Evolutionary conservation across 1,284 basidiomycete genomes (phyloP), one percentile per base, ranked within the genome.

Genomic region (Papiliotrema terrestris): DNA sequence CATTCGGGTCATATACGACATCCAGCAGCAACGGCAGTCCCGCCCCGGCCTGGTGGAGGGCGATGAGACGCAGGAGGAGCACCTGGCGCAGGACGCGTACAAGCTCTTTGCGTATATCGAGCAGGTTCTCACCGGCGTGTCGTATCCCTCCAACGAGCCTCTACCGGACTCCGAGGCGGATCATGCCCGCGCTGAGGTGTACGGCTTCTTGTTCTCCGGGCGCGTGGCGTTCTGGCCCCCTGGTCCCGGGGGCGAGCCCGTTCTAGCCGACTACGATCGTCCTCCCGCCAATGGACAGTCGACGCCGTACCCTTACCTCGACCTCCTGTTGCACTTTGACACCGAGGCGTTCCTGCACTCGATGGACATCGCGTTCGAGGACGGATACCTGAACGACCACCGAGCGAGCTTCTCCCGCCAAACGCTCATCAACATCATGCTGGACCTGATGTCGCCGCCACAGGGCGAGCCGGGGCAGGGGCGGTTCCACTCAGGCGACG

Each of bases 91-190:
- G 22, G 86, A 91, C 65, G 90, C 91, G 1, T 94, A 96, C 80
- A 95, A 93, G 76, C 82, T 97, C 49, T 98, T 89, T 68, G 86
- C 90, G 0, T 98, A 96, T 74, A 80, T 98, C n/a, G 86, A 88
- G 20, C 84, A 88, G 58, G 80, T 86, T 38, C 81, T 98, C n/a
- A 86, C 86, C 17, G 95, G 95, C 1, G 80, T 89, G 23, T 84
- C 86, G 0, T 97, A 95, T 68, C 96, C 95, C 1, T 90, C 87
- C 62, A 87, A 87, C 60, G 84, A 88, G 59, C 81, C 84, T 0
- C 76, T 96, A 51, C 78, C 82, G 0, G 81, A 82, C 36, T 82
- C 83, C 1, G 85, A 88, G 51, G 86, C 84, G 0, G 68, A 80
- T 5, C 76, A 78, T 38, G 91, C 91, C 4, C 86, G 87, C 71